Evolutionary conservation across 129 eudicot species (phyloP).

Genomic region (Apium graveolens): DNA sequence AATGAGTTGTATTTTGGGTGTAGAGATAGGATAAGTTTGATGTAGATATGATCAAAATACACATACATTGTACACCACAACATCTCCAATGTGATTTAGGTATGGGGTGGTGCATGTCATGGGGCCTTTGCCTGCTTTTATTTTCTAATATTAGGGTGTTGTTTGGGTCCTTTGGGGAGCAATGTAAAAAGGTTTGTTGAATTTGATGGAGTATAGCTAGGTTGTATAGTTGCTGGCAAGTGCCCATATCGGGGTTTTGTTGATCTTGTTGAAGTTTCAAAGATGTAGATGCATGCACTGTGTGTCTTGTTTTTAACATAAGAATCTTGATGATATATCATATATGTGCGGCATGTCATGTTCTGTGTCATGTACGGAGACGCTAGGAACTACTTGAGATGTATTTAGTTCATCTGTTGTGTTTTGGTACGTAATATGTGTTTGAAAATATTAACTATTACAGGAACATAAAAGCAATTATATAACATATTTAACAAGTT

Average conservation of each 20-base stretch:
- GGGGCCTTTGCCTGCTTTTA: not conserved
- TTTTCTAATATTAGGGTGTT: not conserved
- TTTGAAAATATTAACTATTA: too few species aligned
- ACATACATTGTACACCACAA: not conserved
- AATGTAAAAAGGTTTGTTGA: not conserved
- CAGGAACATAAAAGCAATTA: too few species aligned
- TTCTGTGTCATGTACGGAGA: slow-evolving; percentile 1
- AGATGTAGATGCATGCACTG: not conserved
- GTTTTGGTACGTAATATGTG: too few species aligned
- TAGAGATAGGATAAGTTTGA: not conserved
- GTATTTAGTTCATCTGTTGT: not conserved
- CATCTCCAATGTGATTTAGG: not conserved
- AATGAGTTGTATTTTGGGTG: not conserved
- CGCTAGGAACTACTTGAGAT: not conserved
- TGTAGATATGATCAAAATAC: not conserved
- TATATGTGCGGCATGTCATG: not conserved
- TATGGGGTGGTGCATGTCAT: slow-evolving; percentile 1
- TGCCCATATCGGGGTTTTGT: not conserved
- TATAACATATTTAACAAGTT: too few species aligned
- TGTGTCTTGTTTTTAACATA: not conserved
- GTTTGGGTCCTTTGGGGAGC: not conserved
- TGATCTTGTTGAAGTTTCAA: not conserved
- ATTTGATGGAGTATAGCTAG: not conserved
- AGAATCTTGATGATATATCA: not conserved
- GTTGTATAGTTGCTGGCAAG: not conserved